Base-by-base conservation (phyloP, 805 yeast species). In the Debaryomyces maramus region DNA sequence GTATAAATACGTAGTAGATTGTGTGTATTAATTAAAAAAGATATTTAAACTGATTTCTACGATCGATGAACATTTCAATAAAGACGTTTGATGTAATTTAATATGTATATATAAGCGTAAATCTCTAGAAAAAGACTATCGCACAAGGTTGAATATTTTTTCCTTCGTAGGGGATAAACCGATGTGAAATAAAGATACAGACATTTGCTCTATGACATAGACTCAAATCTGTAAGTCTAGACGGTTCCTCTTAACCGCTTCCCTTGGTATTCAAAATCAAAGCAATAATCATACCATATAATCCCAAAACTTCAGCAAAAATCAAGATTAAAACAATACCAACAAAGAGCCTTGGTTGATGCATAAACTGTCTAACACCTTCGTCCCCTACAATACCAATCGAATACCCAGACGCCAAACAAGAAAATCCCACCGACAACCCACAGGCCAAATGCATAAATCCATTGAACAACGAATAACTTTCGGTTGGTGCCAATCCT, bases 381-480 rank as follows among this genome's bases (percentile, higher is more conserved):
- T 85, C 95, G 58, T 88, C 96, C 30, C 96, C 96, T 27, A 88
- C 96, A 47, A 88, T 83, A 36, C 96, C 96, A 69, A 88, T 88
- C 43, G 99, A 93, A 65, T 90, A 93, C 32, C 99, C 99, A 44
- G 96, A 86, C 29, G 98, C 90, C 59, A 93, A 74, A 63, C 98
- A 90, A 3, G 98, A 89, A 58, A 93, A 88, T 2, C 99, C 99
- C 32, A 93, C 99, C 26, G 95, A 80, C 44, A 91, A 69, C 1
- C 99, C 99, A 66, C 97, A 89, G 38, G 95, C 90, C 62, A 93
- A 72, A 67, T 93, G 99, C 95, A 93, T 88, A 63, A 89, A 89
- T n/a, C 99, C 99, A 59, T 88, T 86, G 70, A 88, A 93, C 41
- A 93, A 69, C 3, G 97, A 82, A 66, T 93, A 90, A 35, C 81